Evolutionary conservation across 2,329 filamentous ascomycete genomes (phyloP).

Genomic region (Pleurostoma richardsiae): DNA sequence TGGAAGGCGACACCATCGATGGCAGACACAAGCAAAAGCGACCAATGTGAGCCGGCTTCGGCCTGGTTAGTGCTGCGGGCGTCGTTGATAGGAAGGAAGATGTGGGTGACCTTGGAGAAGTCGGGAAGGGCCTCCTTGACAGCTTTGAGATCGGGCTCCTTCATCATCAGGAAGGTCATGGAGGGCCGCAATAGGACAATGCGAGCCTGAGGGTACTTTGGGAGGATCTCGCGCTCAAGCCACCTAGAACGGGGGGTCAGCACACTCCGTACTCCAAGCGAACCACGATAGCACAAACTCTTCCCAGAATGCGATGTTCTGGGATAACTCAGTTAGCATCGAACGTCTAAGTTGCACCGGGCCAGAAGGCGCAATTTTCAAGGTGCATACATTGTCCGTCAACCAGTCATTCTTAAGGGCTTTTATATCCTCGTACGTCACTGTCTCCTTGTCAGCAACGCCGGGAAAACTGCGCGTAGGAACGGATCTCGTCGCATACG

Average conservation of each 20-base stretch:
- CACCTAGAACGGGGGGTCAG: slow-evolving; percentile 43
- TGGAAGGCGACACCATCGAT: slow-evolving; percentile 92
- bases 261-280: slow-evolving; percentile 1
- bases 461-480: neutral
- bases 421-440: slow-evolving; percentile 86
- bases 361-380: slow-evolving; percentile 5
- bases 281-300: slow-evolving; percentile 53
- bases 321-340: slow-evolving; percentile 16
- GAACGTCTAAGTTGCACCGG: too few relatives aligned
- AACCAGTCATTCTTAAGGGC: slow-evolving; percentile 90
- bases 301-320: slow-evolving; percentile 98
- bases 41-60: slow-evolving; percentile 96
- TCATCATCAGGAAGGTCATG: slow-evolving; percentile 89
- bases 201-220: slow-evolving; percentile 72
- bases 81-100: slow-evolving; percentile 96
- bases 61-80: slow-evolving; percentile 67
- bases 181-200: slow-evolving; percentile 88
- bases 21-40: slow-evolving; percentile 79
- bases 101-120: slow-evolving; percentile 77
- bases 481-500: slow-evolving; percentile 4
- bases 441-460: slow-evolving; percentile 32
- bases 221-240: slow-evolving; percentile 83
- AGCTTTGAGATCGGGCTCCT: slow-evolving; percentile 53
- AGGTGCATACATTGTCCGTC: slow-evolving; percentile 77
- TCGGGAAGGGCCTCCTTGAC: slow-evolving; percentile 70